phyloP scores from a whole-genome alignment of 2,329 filamentous ascomycete species.

The Ascochyta clinopodiicola region DNA sequence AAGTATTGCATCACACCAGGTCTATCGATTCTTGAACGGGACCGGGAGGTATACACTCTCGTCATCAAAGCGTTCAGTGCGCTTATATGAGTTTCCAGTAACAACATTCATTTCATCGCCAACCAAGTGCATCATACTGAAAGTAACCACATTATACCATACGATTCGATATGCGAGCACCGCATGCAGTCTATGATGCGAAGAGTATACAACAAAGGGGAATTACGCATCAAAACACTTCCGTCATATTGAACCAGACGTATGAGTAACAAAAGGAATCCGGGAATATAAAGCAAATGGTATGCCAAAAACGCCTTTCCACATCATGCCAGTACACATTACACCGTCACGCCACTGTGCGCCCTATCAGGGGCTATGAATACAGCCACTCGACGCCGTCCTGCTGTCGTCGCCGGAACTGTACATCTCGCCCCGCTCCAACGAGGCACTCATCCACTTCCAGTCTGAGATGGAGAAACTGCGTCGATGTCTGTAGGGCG shows the following conservation, averaged over 20 bases:
- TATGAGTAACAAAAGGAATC: not conserved
- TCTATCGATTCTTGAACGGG: no score
- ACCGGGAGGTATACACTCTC: no score
- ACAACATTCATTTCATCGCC: not conserved
- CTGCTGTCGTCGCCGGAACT: conserved; percentile 12
- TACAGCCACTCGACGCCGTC: conserved; percentile 20
- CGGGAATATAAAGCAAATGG: not conserved
- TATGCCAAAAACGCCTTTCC: conserved; percentile 14
- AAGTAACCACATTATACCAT: not conserved
- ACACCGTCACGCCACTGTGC: not conserved
- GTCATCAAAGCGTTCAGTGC: no score
- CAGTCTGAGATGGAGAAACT: conserved; percentile 30
- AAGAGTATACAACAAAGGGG: not conserved
- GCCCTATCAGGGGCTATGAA: not conserved
- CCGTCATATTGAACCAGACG: not conserved
- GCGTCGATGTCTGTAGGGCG: conserved; percentile 6
- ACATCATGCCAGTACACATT: conserved; percentile 8
- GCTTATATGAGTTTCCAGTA: no score
- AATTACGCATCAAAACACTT: conserved; percentile 9
- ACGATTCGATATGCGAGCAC: not conserved
- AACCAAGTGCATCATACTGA: not conserved
- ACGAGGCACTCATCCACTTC: conserved; percentile 24
- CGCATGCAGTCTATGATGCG: not conserved
- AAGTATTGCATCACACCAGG: no score
- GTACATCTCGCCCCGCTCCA: conserved; percentile 10